phyloP scores from a whole-genome alignment of 768 basidiomycete genomes.

The Termitomyces sp. region DNA sequence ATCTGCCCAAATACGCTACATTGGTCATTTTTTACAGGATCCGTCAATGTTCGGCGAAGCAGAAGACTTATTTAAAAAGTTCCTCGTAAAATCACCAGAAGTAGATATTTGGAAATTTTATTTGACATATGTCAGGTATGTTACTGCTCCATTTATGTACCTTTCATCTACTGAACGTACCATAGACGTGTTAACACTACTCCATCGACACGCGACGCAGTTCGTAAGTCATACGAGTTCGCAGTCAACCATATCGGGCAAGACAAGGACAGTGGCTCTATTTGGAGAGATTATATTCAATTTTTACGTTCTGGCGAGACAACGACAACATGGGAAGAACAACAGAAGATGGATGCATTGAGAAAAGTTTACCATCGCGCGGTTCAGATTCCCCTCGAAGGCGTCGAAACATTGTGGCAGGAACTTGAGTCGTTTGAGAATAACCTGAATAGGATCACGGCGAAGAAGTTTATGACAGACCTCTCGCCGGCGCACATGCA shows the following conservation, averaged over 20 bases:
- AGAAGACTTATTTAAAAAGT: slow-evolving; percentile 86
- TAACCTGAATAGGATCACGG: slow-evolving; percentile 84
- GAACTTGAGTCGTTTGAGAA: slow-evolving; percentile 93
- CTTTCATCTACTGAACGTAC: background rate
- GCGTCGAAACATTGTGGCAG: slow-evolving; percentile 92
- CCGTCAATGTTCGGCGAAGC: slow-evolving; percentile 68
- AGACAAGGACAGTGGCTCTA: slow-evolving; percentile 88
- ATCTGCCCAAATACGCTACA: slow-evolving; percentile 80
- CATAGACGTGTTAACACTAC: slow-evolving; percentile 64
- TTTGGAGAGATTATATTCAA: slow-evolving; percentile 93
- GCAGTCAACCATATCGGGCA: slow-evolving; percentile 85
- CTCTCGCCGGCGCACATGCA: slow-evolving; percentile 95
- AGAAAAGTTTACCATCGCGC: slow-evolving; percentile 92
- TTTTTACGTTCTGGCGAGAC: slow-evolving; percentile 82
- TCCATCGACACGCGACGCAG: slow-evolving; percentile 66
- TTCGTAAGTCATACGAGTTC: slow-evolving; percentile 91
- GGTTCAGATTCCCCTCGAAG: slow-evolving; percentile 91
- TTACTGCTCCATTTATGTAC: slow-evolving; percentile 14
- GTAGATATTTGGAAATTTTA: slow-evolving; percentile 94
- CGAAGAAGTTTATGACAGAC: slow-evolving; percentile 94
- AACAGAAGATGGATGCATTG: slow-evolving; percentile 91
- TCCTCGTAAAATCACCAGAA: slow-evolving; percentile 78
- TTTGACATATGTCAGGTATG: slow-evolving; percentile 86
- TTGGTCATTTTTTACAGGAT: slow-evolving; percentile 69
- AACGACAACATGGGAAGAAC: slow-evolving; percentile 89